These are phyloP conservation scores for Lactuca saligna DNA, from an alignment of 129 eudicot species.

Conservation along the genomic window DNA sequence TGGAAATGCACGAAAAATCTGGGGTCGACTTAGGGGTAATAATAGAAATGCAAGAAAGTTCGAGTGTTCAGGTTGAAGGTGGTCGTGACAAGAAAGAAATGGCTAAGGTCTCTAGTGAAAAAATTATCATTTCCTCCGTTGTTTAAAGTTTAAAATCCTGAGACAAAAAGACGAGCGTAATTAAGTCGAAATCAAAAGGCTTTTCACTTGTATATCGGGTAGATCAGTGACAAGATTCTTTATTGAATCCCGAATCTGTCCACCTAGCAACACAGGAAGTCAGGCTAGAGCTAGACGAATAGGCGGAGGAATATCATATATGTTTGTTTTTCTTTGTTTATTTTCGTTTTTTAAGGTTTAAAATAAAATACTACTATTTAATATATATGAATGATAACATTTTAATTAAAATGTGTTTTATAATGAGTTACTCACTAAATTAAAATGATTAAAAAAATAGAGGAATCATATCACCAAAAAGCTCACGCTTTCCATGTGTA, in stretches of 20 bases:
- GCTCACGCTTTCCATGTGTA: too few relatives aligned
- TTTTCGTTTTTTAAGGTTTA: neutral
- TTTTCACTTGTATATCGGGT: neutral
- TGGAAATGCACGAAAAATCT: constrained; percentile 26
- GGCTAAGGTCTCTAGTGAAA: constrained; percentile 19
- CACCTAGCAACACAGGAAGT: too few relatives aligned
- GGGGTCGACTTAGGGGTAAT: constrained; percentile 10
- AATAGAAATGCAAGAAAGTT: constrained; percentile 11
- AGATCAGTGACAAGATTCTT: neutral
- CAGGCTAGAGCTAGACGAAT: constrained; percentile 27
- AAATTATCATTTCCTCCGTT: constrained; percentile 9
- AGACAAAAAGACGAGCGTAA: neutral
- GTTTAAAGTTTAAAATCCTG: neutral
- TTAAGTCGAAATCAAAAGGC: neutral
- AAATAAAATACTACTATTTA: constrained; percentile 21
- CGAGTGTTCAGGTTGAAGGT: constrained; percentile 13
- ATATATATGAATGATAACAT: neutral
- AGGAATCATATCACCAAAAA: too few relatives aligned
- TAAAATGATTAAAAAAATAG: neutral
- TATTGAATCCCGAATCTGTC: neutral
- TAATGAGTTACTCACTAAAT: neutral
- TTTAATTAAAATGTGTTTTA: neutral
- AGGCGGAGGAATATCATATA: neutral
- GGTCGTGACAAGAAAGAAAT: constrained; percentile 17
- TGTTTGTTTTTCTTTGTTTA: neutral